Percentiles rank a stretch among this genome's conserved stretches.
Evolutionary conservation across 352 stramenopile species (phyloP).

Genomic region (Blastocystis sp.): DNA sequence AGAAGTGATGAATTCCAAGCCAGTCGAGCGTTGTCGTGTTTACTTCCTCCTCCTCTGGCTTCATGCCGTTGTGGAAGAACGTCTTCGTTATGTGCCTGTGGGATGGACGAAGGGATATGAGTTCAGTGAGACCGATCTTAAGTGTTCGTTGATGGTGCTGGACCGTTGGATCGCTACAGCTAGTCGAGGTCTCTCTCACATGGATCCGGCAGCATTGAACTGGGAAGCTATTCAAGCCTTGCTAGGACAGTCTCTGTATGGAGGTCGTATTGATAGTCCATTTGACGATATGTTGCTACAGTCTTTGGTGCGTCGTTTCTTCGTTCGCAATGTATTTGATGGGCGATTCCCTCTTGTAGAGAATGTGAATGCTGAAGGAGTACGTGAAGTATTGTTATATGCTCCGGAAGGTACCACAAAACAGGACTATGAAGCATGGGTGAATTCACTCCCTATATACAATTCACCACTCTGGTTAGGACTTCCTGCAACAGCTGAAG

Average conservation of each 20-base stretch:
- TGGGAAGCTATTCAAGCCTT: slow-evolving; percentile 94
- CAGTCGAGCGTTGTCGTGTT: slow-evolving; percentile 83
- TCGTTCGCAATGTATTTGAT: slow-evolving; percentile 90
- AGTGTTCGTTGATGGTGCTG: slow-evolving; percentile 92
- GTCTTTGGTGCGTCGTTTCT: slow-evolving; percentile 85
- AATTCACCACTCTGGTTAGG: slow-evolving; percentile 88
- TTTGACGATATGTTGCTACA: slow-evolving; percentile 92
- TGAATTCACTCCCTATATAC: slow-evolving; percentile 79
- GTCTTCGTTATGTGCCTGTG: slow-evolving; percentile 91
- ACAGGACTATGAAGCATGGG: slow-evolving; percentile 85
- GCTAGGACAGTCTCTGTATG: slow-evolving; percentile 93
- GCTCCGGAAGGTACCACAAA: slow-evolving; percentile 84
- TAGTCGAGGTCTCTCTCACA: slow-evolving; percentile 77
- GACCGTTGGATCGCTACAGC: slow-evolving; percentile 90
- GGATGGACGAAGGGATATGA: slow-evolving; percentile 98
- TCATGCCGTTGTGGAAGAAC: slow-evolving; percentile 95
- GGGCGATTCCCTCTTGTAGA: slow-evolving; percentile 79
- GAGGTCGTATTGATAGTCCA: slow-evolving; percentile 90
- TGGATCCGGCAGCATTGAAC: slow-evolving; percentile 93
- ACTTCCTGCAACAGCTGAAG: slow-evolving; percentile 84
- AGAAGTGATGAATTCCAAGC: slow-evolving; percentile 83
- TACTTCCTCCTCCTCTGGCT: slow-evolving; percentile 96
- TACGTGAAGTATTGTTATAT: slow-evolving; percentile 75
- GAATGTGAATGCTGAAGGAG: slow-evolving; percentile 73
- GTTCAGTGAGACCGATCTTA: slow-evolving; percentile 96